Base-by-base conservation (phyloP, 2,329 filamentous ascomycete species). In the Colletotrichum sp. region DNA sequence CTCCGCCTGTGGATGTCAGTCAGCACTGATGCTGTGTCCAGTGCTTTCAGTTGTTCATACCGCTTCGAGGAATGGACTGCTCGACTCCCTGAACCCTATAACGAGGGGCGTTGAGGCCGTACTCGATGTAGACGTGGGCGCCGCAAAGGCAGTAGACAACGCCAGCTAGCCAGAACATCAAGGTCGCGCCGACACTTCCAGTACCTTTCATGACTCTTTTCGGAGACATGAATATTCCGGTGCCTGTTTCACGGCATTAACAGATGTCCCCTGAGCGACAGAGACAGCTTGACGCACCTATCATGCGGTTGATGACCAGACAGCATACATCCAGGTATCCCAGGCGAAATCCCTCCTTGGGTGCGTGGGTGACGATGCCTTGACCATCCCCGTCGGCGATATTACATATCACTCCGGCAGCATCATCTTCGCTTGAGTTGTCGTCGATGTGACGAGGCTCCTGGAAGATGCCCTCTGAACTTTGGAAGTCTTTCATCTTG, bases 41-140 rank as follows among this genome's bases (percentile, higher is more conserved):
- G 81, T 21, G 43, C 80, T 73, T 87, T 87, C 88, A 75, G 87
- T 86, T 70, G 87, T 83, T 86, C 27, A 85, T 86, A 5, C 86
- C 86, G 59, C 83, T 86, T 54, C 86, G 81, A 9, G 86, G 86
- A 3, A 87, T 83, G 33, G 80, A 81, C 70, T 83, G 82, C 70
- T 85, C 82, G 13, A 83, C 75, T 12, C 83, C 83, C 18, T 83
- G 78, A 36, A 84, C 81, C 27, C 81, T 78, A 66, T 84, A 84
- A 24, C 85, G 81, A 13, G 86, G 86, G 33, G 87, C 81, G 34
- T 85, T 86, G 21, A 88, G 81, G 3, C 87, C 86, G 62, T 87
- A 86, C 73, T 88, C 87, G 15, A 88, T 80, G 69, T 83, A 84
- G 11, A 84, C 83, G 33, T 84, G 82, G 13, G 80, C 76, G 2